Conservation (phyloP, 2,329 filamentous ascomycete genomes). For the Calonectria leucothoes region DNA sequence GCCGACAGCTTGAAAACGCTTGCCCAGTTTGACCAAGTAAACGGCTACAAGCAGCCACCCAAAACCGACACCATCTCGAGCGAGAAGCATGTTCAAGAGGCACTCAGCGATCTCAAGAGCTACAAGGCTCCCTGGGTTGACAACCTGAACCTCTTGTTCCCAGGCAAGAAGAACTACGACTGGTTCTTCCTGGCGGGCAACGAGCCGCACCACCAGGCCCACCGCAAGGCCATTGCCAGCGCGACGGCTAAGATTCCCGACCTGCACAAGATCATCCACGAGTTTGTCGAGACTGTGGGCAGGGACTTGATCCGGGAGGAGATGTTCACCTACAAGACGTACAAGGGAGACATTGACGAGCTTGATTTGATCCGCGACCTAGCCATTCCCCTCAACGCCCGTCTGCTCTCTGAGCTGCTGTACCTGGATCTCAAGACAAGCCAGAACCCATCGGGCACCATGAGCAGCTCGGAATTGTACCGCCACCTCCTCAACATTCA, state of each 20-base stretch:
- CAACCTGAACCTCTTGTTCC: constrained; percentile 46
- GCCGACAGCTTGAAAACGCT: constrained; percentile 51
- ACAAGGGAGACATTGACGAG: constrained; percentile 51
- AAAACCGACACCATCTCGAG: constrained; percentile 42
- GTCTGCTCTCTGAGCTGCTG: constrained; percentile 67
- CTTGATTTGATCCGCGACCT: constrained; percentile 62
- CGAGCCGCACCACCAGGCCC: constrained; percentile 33
- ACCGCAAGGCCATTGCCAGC: constrained; percentile 46
- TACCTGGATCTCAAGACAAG: constrained; percentile 65
- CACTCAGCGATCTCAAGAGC: constrained; percentile 47
- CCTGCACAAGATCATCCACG: constrained; percentile 43
- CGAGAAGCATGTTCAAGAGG: constrained; percentile 44
- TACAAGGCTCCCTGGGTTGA: constrained; percentile 46
- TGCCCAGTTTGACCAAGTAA: constrained; percentile 43
- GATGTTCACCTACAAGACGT: constrained; percentile 46
- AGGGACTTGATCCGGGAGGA: constrained; percentile 54
- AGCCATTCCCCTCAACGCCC: constrained; percentile 68
- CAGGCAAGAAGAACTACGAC: constrained; percentile 50
- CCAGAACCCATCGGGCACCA: constrained; percentile 61
- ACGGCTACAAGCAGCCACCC: constrained; percentile 48
- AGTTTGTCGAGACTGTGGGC: constrained; percentile 49
- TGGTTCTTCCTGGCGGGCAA: constrained; percentile 54
- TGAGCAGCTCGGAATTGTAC: constrained; percentile 56
- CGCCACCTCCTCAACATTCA: constrained; percentile 56
- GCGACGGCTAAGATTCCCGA: constrained; percentile 49